phyloP scores from a whole-genome alignment of 2,329 filamentous ascomycete species.

The Exophiala sp. region DNA sequence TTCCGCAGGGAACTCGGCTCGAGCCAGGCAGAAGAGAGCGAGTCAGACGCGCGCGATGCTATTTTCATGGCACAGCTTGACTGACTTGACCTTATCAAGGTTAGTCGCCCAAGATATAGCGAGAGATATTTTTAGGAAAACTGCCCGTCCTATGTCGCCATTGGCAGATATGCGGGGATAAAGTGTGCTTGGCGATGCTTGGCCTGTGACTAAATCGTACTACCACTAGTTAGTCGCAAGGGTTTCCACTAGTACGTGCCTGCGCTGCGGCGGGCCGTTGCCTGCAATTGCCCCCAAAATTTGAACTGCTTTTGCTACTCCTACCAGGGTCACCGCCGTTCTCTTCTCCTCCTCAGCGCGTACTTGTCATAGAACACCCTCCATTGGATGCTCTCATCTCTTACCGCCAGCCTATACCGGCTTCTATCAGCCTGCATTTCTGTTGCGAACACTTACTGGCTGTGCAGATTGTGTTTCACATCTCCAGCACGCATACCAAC shows the following conservation, averaged over 20 bases:
- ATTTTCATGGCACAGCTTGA: slow-evolving; percentile 14
- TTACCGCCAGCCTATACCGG: slow-evolving; percentile 20
- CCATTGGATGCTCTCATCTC: slow-evolving; percentile 14
- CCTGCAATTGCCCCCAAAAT: slow-evolving; percentile 1
- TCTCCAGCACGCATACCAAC: slow-evolving; percentile 22
- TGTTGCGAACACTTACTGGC: slow-evolving; percentile 14
- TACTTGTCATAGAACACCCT: slow-evolving; percentile 21
- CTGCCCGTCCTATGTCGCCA: background rate
- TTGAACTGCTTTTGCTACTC: no score
- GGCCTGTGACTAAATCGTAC: background rate
- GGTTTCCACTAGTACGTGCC: background rate
- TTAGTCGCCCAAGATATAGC: slow-evolving; percentile 3
- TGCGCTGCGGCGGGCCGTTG: slow-evolving; percentile 13
- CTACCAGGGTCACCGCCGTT: background rate
- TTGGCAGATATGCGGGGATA: slow-evolving; percentile 13
- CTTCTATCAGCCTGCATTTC: background rate
- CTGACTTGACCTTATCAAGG: no score
- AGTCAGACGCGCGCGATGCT: slow-evolving; percentile 22
- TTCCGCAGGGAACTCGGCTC: slow-evolving; percentile 17
- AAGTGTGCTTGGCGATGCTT: slow-evolving; percentile 8
- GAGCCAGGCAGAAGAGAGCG: slow-evolving; percentile 15
- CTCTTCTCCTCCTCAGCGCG: slow-evolving; percentile 16
- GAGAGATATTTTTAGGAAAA: slow-evolving; percentile 24
- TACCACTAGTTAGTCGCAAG: no score
- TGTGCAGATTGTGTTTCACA: slow-evolving; percentile 20